These are phyloP conservation scores for Pseudocercospora ulei DNA, from an alignment of 2,329 filamentous ascomycete species.

Conservation along the genomic window DNA sequence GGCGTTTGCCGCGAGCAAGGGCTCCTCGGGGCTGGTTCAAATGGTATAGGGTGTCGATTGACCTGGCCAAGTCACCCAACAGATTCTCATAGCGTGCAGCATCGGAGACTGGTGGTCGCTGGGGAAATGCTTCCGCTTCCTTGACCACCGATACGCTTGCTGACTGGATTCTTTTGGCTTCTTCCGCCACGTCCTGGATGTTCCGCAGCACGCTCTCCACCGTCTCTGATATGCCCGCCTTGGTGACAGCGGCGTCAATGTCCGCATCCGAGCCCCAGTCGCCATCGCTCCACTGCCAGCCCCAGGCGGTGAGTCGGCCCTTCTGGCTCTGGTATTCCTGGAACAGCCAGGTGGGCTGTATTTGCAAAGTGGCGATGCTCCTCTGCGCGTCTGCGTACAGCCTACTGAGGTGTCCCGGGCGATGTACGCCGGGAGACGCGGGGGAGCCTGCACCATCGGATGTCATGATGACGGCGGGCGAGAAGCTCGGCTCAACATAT, in stretches of 20 bases:
- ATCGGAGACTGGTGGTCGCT: constrained; percentile 47
- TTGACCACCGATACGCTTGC: constrained; percentile 30
- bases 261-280: constrained; percentile 53
- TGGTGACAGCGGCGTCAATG: constrained; percentile 60
- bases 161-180: constrained; percentile 61
- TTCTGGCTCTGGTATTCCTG: constrained; percentile 72
- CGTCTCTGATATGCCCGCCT: constrained; percentile 62
- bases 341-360: constrained; percentile 55
- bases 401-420: constrained; percentile 47
- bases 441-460: constrained; percentile 12
- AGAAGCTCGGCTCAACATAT: no score
- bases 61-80: constrained; percentile 62
- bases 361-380: constrained; percentile 54
- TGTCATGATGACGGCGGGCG: no score
- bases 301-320: constrained; percentile 69
- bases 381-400: constrained; percentile 75
- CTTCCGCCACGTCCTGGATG: constrained; percentile 68
- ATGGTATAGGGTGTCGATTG: constrained; percentile 71
- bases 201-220: constrained; percentile 70
- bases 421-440: constrained; percentile 17
- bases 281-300: constrained; percentile 69
- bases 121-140: constrained; percentile 31
- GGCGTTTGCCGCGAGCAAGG: constrained; percentile 34
- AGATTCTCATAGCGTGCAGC: constrained; percentile 66
- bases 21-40: constrained; percentile 56